These are phyloP conservation scores for Scleromitrula shiraiana DNA, from an alignment of 2,329 filamentous ascomycete genomes.

Conservation along the genomic window DNA sequence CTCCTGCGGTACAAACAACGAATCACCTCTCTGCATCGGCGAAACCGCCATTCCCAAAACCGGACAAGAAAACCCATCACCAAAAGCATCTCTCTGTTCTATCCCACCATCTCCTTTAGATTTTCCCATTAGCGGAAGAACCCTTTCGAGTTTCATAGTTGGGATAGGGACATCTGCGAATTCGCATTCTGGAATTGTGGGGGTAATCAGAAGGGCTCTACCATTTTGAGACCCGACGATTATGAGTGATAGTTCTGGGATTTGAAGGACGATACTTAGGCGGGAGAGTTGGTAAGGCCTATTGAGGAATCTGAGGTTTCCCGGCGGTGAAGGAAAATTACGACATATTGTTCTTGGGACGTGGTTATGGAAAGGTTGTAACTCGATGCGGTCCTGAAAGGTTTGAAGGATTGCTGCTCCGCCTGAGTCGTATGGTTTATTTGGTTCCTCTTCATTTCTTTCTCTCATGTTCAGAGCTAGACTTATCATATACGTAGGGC, in stretches of 20 bases:
- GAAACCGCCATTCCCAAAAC: slow-evolving; percentile 62
- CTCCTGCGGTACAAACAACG: no score
- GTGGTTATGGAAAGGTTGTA: slow-evolving; percentile 8
- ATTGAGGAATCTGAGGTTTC: not conserved
- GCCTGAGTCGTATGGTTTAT: not conserved
- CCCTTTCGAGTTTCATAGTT: slow-evolving; percentile 44
- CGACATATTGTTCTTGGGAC: slow-evolving; percentile 17
- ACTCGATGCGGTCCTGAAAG: slow-evolving; percentile 14
- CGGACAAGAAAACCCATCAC: slow-evolving; percentile 44
- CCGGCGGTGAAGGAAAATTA: not conserved
- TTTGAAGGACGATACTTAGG: slow-evolving; percentile 53
- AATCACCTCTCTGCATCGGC: slow-evolving; percentile 45
- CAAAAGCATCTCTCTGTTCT: no score
- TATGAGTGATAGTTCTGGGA: slow-evolving; percentile 64
- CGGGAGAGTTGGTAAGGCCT: slow-evolving; percentile 27
- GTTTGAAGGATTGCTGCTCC: slow-evolving; percentile 12
- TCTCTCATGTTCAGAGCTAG: not conserved
- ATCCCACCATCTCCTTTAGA: no score
- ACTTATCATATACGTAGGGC: no score
- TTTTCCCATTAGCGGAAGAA: no score
- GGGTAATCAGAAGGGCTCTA: slow-evolving; percentile 51
- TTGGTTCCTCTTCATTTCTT: not conserved
- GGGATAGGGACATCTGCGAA: slow-evolving; percentile 10
- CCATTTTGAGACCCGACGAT: slow-evolving; percentile 60
- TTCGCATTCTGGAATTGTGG: slow-evolving; percentile 41